Base-by-base conservation (phyloP, 257 asterid species). In the Solanum rostratum region DNA sequence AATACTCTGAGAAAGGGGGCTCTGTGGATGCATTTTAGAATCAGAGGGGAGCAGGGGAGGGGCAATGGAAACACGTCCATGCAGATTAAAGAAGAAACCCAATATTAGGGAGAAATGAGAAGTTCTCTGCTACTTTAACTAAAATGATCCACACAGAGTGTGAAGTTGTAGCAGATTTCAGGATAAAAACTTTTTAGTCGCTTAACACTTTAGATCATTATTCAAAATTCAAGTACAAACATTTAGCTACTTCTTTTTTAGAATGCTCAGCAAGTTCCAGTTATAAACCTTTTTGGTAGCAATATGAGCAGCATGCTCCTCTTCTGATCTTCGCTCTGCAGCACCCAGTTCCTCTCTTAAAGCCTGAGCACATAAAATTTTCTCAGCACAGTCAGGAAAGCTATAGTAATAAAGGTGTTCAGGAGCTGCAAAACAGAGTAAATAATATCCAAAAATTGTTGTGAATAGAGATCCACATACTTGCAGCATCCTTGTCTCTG, bases 401-500 rank as follows among this genome's bases (percentile, higher is more conserved):
- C 62, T 49, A 0, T 1, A 76, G 82, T 10, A 76, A 49, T 49
- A 49, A 76, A 4, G 82, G 62, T 76, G 62, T 4, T 76, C 81
- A 49, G 62, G 1, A 78, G 63, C 43, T 50, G 12, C 63, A 49
- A 76, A 78, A 50, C 82, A 78, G 30, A 27, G 45, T 5, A 78
- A 76, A 30, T 52, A 50, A 78, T 50, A 78, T 78, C 82, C 82
- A 9, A 16, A 78, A 50, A 22, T 27, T 78, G 82, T 18, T 74
- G 29, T 83, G 74, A 5, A 24, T 27, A 68, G 81, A 68, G 68
- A 81, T 22, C 82, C 80, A 84, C 98, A 91, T 87, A 97, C 99
- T 94, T 97, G 99, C 97, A 95, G 93, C 99, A 97, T 97, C 91
- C 98, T 93, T 86, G 99, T 97, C 93, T 97, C 99, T 30, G 99